These are phyloP conservation scores for Trifolium pratense DNA, from an alignment of 306 rosid genomes.

Conservation along the genomic window DNA sequence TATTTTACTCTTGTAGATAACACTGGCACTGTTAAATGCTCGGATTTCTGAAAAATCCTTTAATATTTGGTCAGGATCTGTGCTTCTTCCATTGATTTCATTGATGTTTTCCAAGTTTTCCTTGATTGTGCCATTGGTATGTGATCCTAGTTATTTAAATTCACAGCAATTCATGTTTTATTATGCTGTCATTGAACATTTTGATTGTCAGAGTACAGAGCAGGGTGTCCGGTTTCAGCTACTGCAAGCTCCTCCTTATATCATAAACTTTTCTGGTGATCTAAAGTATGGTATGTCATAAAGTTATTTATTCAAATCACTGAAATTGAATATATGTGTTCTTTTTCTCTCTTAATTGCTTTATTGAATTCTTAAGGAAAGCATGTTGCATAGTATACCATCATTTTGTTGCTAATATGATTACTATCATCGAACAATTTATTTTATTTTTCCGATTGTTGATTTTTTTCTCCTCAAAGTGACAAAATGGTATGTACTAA, in stretches of 20 bases:
- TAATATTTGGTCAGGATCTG: constrained; percentile 65
- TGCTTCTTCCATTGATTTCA: constrained; percentile 80
- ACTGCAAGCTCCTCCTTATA: constrained; percentile 76
- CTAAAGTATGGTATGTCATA: constrained; percentile 74
- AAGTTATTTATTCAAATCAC: constrained; percentile 5
- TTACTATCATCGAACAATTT: neutral
- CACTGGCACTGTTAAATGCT: constrained; percentile 81
- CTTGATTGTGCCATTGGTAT: constrained; percentile 88
- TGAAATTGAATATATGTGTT: constrained; percentile 24
- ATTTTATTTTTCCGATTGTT: constrained; percentile 16
- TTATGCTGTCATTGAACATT: constrained; percentile 40
- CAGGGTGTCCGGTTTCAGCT: constrained; percentile 88
- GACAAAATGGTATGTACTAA: constrained; percentile 34
- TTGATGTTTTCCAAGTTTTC: constrained; percentile 89
- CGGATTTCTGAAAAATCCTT: constrained; percentile 82
- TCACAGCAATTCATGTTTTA: constrained; percentile 27
- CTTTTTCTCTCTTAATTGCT: neutral
- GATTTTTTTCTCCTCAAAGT: constrained; percentile 2
- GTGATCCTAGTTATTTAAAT: constrained; percentile 24
- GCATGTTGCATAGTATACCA: neutral
- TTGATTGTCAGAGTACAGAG: constrained; percentile 67
- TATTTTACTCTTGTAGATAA: constrained; percentile 54
- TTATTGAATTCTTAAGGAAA: constrained; percentile 26
- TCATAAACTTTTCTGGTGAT: constrained; percentile 81
- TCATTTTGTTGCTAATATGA: constrained; percentile 34